Base-by-base conservation (phyloP, 805 yeast genomes). In the Candida qinlingensis region DNA sequence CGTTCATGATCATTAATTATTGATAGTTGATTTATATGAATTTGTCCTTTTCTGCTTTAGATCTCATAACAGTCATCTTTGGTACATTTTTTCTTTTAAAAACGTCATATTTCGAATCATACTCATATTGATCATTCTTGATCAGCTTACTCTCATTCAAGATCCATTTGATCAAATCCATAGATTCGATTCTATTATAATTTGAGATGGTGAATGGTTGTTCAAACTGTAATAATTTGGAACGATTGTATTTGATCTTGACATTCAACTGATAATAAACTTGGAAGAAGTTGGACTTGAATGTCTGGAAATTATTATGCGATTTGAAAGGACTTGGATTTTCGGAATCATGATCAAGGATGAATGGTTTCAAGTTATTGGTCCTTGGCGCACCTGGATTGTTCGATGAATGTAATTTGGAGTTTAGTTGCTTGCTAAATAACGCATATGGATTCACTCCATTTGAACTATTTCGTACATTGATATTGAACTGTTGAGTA, bases 121-220 rank as follows among this genome's bases (percentile, higher is more conserved):
- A 65, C 11, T 55, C 57, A 10, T 69, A 64, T 7, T 70, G 68
- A 3, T 74, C 72, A 49, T 64, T 62, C 34, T 60, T 64, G 12
- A 57, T 61, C 37, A 68, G 67, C 45, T 74, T 77, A 46, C 78
- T 76, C 59, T 82, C 84, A 43, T 72, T 69, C 49, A 71, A 54
- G 13, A 82, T 78, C 75, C 84, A 73, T 50, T 70, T 71, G 47
- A 81, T 68, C 10, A 81, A 59, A 48, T 79, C 73, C 34, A 69
- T 73, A 39, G 81, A 67, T 54, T 76, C 71, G 3, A 62, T 54
- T 36, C 75, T 61, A 54, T 79, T 74, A 66, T 74, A 80, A 2
- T 83, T 81, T 29, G 82, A 69, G 0, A 83, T 69, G 1, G 76
- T 76, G 5, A 83, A 63, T 2, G 84, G 85, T 26, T 79, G 70